phyloP scores from a whole-genome alignment of 2,329 filamentous ascomycete species.

The Dactylella cylindrospora region DNA sequence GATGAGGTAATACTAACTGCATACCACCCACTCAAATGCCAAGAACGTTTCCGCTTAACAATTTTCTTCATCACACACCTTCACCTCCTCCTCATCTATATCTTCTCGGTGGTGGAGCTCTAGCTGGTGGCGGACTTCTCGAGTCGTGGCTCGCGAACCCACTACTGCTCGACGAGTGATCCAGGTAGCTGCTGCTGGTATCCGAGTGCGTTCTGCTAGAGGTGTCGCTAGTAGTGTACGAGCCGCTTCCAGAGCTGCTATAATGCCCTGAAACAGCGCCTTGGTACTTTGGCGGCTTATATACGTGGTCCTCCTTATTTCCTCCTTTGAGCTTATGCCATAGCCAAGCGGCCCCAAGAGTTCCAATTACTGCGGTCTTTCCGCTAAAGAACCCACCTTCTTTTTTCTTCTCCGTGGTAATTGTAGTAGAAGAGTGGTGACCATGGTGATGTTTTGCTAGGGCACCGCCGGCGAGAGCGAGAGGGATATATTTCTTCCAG shows the following conservation, averaged over 20 bases:
- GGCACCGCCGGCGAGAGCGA: constrained; percentile 33
- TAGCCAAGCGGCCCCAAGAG: constrained; percentile 33
- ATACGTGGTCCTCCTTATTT: constrained; percentile 34
- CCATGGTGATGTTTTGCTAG: constrained; percentile 32
- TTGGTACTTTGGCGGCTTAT: constrained; percentile 29
- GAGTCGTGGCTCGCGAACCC: constrained; percentile 36
- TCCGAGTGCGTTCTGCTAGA: constrained; percentile 32
- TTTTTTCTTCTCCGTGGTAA: constrained; percentile 32
- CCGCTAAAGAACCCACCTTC: constrained; percentile 10
- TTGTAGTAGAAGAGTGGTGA: constrained; percentile 30
- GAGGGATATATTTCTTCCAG: constrained; percentile 35
- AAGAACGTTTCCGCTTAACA: constrained; percentile 8
- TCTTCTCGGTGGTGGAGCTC: constrained; percentile 28
- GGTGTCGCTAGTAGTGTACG: constrained; percentile 26
- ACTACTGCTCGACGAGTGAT: constrained; percentile 44
- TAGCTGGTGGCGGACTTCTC: constrained; percentile 29
- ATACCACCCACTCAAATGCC: constrained; percentile 8
- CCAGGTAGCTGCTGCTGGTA: constrained; percentile 37
- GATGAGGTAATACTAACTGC: constrained; percentile 15
- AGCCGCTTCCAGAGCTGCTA: constrained; percentile 14
- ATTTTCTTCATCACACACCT: constrained; percentile 15
- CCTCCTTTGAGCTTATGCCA: constrained; percentile 17
- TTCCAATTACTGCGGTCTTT: constrained; percentile 31
- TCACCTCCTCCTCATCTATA: constrained; percentile 34
- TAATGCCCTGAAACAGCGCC: constrained; percentile 16